These are phyloP conservation scores for Hypoxylon subgilvum DNA, from an alignment of 495 filamentous ascomycete genomes.

Conservation along the genomic window DNA sequence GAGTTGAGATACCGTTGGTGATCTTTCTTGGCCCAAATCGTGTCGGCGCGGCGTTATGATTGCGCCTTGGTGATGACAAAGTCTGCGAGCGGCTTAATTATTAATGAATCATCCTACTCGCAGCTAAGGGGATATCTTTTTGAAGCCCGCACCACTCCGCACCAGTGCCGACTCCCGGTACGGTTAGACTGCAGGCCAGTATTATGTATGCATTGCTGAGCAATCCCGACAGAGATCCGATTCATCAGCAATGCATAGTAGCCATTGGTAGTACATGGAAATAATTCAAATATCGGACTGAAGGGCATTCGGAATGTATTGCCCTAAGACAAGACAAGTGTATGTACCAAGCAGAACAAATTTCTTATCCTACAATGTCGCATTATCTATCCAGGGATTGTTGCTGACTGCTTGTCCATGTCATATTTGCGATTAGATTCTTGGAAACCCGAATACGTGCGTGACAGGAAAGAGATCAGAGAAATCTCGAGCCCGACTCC, in stretches of 20 bases:
- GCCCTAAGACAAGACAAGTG: too few species aligned
- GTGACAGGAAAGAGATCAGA: neutral
- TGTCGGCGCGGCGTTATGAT: conserved; percentile 29
- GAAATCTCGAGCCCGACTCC: neutral
- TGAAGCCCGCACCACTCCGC: neutral
- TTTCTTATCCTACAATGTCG: too few species aligned
- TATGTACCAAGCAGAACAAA: too few species aligned
- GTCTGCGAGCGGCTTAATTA: conserved; percentile 9
- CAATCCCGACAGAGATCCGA: conserved; percentile 36
- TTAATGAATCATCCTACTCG: too few species aligned
- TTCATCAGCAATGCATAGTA: conserved; percentile 32
- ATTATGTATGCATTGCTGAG: conserved; percentile 30
- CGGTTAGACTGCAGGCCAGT: neutral
- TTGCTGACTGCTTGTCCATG: too few species aligned
- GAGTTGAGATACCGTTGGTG: neutral
- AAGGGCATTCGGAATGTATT: neutral
- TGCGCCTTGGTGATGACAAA: conserved; percentile 12
- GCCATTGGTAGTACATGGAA: conserved; percentile 20
- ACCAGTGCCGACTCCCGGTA: conserved; percentile 14
- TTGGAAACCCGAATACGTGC: too few species aligned
- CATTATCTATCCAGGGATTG: too few species aligned
- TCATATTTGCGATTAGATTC: too few species aligned
- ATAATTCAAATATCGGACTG: neutral
- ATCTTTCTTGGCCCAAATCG: conserved; percentile 3
- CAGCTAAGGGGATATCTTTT: too few species aligned